phyloP scores from a whole-genome alignment of 768 basidiomycete genomes.

The Lentinula lateritia region DNA sequence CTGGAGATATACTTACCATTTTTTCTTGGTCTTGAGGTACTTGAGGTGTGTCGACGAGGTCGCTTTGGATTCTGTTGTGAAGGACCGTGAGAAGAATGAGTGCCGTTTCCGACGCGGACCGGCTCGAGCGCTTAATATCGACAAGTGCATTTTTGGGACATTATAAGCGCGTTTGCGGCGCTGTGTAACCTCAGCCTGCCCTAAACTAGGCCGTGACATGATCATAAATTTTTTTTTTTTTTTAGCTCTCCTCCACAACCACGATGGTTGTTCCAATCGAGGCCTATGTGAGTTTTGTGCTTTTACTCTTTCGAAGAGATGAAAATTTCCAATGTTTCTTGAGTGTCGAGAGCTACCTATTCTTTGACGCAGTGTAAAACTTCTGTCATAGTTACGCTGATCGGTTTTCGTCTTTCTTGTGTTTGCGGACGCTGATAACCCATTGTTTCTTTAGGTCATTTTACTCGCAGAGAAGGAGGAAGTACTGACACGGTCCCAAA shows the following conservation, averaged over 20 bases:
- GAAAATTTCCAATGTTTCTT: conserved; percentile 41
- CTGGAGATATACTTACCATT: conserved; percentile 35
- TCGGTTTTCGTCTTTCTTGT: conserved; percentile 31
- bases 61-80: background rate
- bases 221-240: background rate
- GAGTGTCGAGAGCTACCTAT: conserved; percentile 54
- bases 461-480: no score
- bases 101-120: background rate
- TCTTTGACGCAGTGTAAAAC: conserved; percentile 46
- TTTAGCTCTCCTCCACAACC: background rate
- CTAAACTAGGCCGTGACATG: background rate
- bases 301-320: conserved; percentile 41
- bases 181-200: background rate
- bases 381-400: conserved; percentile 95
- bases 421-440: background rate
- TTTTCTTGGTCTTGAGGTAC: conserved; percentile 33
- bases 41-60: background rate
- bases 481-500: no score
- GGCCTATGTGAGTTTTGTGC: background rate
- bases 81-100: background rate
- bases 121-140: no score
- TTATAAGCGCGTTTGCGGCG: no score
- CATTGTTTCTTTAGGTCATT: background rate
- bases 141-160: no score
- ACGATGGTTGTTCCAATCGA: background rate